Conservation (phyloP, 2,329 filamentous ascomycete genomes). For the Cytospora schulzeri region DNA sequence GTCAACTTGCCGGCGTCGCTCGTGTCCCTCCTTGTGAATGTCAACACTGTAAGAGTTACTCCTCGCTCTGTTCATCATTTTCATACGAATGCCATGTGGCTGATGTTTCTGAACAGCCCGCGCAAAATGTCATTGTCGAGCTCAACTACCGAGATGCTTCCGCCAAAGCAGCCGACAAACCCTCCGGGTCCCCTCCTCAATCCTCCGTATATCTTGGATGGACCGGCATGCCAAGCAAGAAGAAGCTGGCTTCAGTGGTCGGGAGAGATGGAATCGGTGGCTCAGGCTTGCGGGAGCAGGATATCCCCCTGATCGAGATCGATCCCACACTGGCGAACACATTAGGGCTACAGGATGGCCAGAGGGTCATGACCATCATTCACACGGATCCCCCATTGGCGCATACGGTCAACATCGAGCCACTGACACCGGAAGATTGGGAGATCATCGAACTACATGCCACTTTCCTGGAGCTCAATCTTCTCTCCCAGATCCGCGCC, state of each 20-base stretch:
- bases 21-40: conserved; percentile 81
- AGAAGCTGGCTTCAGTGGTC: conserved; percentile 72
- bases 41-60: conserved; percentile 73
- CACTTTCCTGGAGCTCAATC: conserved; percentile 90
- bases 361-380: conserved; percentile 71
- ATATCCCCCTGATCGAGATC: conserved; percentile 77
- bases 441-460: conserved; percentile 98
- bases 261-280: conserved; percentile 71
- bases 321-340: conserved; percentile 81
- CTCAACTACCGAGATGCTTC: conserved; percentile 71
- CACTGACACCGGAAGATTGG: conserved; percentile 93
- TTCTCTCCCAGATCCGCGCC: conserved; percentile 89
- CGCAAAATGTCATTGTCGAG: conserved; percentile 96
- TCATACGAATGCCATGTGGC: conserved; percentile 8
- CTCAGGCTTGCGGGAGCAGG: conserved; percentile 67
- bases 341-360: conserved; percentile 76
- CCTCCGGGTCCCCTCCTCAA: conserved; percentile 48
- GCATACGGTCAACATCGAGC: conserved; percentile 96
- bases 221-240: conserved; percentile 97
- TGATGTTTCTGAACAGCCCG: conserved; percentile 59
- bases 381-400: conserved; percentile 90
- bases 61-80: conserved; percentile 8
- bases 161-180: conserved; percentile 42
- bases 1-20: conserved; percentile 88
- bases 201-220: conserved; percentile 87